Percentiles rank a stretch among this genome's conserved stretches.
These are phyloP conservation scores for Nakazawaea peltata DNA, from an alignment of 805 yeast species.

Conservation along the genomic window DNA sequence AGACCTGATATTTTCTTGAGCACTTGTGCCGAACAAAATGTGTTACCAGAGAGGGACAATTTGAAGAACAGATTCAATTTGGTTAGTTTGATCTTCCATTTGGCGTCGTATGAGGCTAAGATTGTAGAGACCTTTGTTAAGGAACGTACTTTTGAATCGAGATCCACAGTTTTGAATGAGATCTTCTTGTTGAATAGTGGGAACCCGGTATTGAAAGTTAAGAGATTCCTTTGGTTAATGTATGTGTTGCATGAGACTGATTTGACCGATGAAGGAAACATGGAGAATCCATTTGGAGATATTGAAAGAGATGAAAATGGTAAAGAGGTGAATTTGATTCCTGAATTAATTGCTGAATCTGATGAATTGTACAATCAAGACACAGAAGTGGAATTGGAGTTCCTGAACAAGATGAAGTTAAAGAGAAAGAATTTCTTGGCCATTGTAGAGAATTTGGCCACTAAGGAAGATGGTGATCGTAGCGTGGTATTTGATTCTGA, in stretches of 20 bases:
- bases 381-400: conserved; percentile 38
- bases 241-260: conserved; percentile 76
- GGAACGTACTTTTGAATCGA: conserved; percentile 11
- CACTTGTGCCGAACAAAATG: conserved; percentile 19
- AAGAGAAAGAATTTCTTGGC: conserved; percentile 31
- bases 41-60: neutral
- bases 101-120: conserved; percentile 56
- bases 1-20: conserved; percentile 37
- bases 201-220: conserved; percentile 59
- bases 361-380: conserved; percentile 33
- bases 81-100: conserved; percentile 58
- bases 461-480: conserved; percentile 2
- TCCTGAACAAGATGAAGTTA: conserved; percentile 39
- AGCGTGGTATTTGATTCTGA: neutral
- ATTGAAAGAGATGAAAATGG: conserved; percentile 1
- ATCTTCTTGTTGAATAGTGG: conserved; percentile 57
- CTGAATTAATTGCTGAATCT: conserved; percentile 22
- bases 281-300: conserved; percentile 21
- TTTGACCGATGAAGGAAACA: conserved; percentile 37
- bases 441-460: conserved; percentile 25
- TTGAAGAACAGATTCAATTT: conserved; percentile 6
- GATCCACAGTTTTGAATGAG: conserved; percentile 46
- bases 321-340: conserved; percentile 8
- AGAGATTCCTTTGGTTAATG: conserved; percentile 74
- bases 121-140: conserved; percentile 29